Conservation (phyloP, 306 rosid species). For the Mucuna pruriens region DNA sequence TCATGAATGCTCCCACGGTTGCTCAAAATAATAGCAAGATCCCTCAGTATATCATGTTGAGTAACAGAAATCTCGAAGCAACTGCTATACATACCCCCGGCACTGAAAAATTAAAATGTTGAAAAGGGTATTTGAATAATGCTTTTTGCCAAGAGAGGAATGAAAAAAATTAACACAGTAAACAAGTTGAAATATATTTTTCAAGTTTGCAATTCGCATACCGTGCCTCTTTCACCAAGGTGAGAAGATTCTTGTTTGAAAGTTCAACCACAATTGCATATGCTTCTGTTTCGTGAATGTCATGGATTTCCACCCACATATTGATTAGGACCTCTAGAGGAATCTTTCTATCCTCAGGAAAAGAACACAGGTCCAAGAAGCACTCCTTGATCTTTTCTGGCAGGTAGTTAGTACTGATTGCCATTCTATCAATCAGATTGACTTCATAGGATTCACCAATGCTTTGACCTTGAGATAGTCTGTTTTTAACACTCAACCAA, state of each 20-base stretch:
- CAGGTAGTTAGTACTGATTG: slow-evolving; percentile 60
- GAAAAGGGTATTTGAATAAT: slow-evolving; percentile 35
- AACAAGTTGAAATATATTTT: background rate
- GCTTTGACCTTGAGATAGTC: slow-evolving; percentile 73
- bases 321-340: slow-evolving; percentile 82
- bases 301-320: slow-evolving; percentile 86
- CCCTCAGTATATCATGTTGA: slow-evolving; percentile 88
- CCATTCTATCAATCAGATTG: slow-evolving; percentile 76
- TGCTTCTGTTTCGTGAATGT: slow-evolving; percentile 65
- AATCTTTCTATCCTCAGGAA: slow-evolving; percentile 86
- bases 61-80: slow-evolving; percentile 75
- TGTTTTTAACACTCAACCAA: slow-evolving; percentile 72
- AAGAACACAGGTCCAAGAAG: slow-evolving; percentile 82
- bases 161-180: background rate
- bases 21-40: slow-evolving; percentile 80
- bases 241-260: slow-evolving; percentile 81
- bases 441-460: slow-evolving; percentile 74
- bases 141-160: background rate
- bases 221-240: slow-evolving; percentile 80
- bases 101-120: slow-evolving; percentile 55
- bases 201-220: slow-evolving; percentile 38
- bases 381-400: slow-evolving; percentile 69
- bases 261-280: slow-evolving; percentile 80
- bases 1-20: slow-evolving; percentile 36
- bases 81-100: slow-evolving; percentile 69